These are phyloP conservation scores for Clitopilus passeckerianus DNA, from an alignment of 768 basidiomycete genomes.

Conservation along the genomic window DNA sequence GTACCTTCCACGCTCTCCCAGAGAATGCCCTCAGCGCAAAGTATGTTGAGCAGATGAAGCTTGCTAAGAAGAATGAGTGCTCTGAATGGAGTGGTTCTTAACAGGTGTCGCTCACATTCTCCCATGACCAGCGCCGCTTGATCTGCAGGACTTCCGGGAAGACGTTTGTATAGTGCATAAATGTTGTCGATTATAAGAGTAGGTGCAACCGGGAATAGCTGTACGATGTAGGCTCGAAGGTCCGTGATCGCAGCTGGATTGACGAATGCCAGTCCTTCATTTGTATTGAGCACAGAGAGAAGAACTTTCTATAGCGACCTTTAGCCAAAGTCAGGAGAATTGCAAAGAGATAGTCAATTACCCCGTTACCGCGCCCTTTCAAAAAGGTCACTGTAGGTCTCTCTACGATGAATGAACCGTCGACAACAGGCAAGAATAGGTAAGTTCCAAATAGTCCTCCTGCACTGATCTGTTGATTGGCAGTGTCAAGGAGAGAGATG, in stretches of 20 bases:
- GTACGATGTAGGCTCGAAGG: constrained; percentile 23
- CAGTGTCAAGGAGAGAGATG: constrained; percentile 23
- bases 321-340: neutral
- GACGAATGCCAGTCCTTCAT: constrained; percentile 34
- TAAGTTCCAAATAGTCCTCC: constrained; percentile 32
- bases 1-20: constrained; percentile 27
- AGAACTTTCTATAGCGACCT: constrained; percentile 18
- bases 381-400: constrained; percentile 31
- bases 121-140: constrained; percentile 31
- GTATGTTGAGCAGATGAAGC: constrained; percentile 42
- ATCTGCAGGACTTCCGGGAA: constrained; percentile 22
- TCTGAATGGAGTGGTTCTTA: neutral
- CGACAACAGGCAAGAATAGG: constrained; percentile 39
- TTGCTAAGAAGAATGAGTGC: constrained; percentile 19
- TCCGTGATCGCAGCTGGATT: constrained; percentile 21
- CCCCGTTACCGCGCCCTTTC: constrained; percentile 35
- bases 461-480: constrained; percentile 23
- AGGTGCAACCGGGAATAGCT: constrained; percentile 32
- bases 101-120: constrained; percentile 25
- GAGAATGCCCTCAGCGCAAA: constrained; percentile 26
- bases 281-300: constrained; percentile 32
- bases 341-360: constrained; percentile 15
- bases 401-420: constrained; percentile 37
- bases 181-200: constrained; percentile 16
- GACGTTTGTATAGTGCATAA: constrained; percentile 20